Conservation (phyloP, 352 stramenopile species). For the Phytophthora brassicae region DNA sequence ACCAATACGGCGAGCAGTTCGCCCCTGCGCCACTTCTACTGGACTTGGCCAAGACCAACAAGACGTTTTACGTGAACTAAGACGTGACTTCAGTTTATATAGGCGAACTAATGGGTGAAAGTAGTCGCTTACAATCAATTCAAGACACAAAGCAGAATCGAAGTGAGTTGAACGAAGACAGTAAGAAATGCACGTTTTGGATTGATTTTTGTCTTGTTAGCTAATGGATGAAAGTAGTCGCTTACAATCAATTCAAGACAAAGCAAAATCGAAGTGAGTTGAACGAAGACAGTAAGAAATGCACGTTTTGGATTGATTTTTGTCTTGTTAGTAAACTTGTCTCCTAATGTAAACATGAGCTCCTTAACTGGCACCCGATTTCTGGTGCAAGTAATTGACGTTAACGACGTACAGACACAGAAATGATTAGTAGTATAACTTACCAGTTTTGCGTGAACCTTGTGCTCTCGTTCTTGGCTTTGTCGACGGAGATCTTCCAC, state of each 20-base stretch:
- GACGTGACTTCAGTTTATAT: slow-evolving; percentile 15
- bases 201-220: slow-evolving; percentile 1
- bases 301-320: slow-evolving; percentile 15
- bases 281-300: slow-evolving; percentile 21
- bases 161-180: slow-evolving; percentile 22
- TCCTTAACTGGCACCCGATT: slow-evolving; percentile 14
- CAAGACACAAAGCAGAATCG: slow-evolving; percentile 14
- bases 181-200: slow-evolving; percentile 25
- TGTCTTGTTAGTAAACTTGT: not conserved
- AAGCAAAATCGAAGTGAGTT: slow-evolving; percentile 21
- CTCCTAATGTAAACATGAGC: not conserved
- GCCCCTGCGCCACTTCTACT: slow-evolving; percentile 94
- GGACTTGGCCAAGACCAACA: slow-evolving; percentile 96
- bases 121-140: slow-evolving; percentile 9
- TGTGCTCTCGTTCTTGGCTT: slow-evolving; percentile 63
- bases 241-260: slow-evolving; percentile 14
- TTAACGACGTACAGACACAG: not conserved
- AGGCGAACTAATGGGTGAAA: not conserved
- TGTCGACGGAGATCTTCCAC: slow-evolving; percentile 70
- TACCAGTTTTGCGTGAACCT: slow-evolving; percentile 58
- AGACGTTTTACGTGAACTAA: slow-evolving; percentile 96
- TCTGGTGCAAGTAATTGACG: slow-evolving; percentile 2
- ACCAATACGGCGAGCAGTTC: slow-evolving; percentile 97
- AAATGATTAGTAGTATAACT: slow-evolving; percentile 3
- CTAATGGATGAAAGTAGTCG: not conserved